These are phyloP conservation scores for Suillus lakei DNA, from an alignment of 768 basidiomycete species.

Conservation along the genomic window DNA sequence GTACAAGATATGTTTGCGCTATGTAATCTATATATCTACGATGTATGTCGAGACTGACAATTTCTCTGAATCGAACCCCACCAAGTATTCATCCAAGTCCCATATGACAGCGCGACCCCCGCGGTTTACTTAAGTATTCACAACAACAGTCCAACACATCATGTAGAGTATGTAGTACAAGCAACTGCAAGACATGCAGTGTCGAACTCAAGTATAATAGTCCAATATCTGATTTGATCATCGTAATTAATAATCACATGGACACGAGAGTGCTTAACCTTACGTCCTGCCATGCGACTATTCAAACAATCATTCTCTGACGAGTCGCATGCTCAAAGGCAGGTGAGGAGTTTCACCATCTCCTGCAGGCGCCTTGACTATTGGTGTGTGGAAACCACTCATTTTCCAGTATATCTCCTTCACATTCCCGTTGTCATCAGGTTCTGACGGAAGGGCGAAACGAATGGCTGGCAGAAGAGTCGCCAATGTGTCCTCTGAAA, in stretches of 20 bases:
- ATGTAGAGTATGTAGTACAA: not conserved
- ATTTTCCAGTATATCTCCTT: slow-evolving; percentile 33
- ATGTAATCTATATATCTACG: slow-evolving; percentile 19
- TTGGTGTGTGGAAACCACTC: slow-evolving; percentile 29
- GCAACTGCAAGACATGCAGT: not conserved
- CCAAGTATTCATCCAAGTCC: not conserved
- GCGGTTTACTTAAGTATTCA: not conserved
- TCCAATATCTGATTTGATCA: too few relatives aligned
- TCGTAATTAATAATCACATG: not conserved
- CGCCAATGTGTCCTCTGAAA: slow-evolving; percentile 28
- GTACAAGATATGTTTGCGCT: slow-evolving; percentile 5
- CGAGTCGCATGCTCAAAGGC: slow-evolving; percentile 17
- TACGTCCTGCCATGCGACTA: slow-evolving; percentile 13
- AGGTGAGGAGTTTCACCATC: slow-evolving; percentile 25
- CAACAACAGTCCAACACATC: not conserved
- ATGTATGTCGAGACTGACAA: slow-evolving; percentile 9
- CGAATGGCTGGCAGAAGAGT: slow-evolving; percentile 29
- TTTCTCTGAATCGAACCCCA: not conserved
- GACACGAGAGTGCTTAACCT: slow-evolving; percentile 3
- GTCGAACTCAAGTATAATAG: not conserved
- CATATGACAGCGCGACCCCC: slow-evolving; percentile 18
- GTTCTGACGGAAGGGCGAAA: slow-evolving; percentile 26
- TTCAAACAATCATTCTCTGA: not conserved
- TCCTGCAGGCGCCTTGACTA: slow-evolving; percentile 29
- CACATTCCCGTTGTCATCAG: slow-evolving; percentile 9